These are phyloP conservation scores for Friedmanniomyces simplex DNA, from an alignment of 495 filamentous ascomycete species.

Conservation along the genomic window DNA sequence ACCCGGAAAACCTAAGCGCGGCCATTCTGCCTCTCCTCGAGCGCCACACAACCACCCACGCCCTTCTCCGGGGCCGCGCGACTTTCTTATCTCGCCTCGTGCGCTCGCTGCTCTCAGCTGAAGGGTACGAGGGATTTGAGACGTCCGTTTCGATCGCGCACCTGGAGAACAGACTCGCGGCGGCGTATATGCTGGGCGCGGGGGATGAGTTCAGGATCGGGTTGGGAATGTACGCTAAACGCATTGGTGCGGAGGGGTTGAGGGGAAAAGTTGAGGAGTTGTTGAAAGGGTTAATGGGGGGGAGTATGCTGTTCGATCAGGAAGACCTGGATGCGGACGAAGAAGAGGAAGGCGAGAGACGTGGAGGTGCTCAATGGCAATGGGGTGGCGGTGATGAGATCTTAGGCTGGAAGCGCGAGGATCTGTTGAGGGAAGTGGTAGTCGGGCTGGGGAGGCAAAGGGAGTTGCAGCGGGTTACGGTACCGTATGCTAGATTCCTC, in stretches of 20 bases:
- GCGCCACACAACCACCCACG: conserved; percentile 86
- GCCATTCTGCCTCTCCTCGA: conserved; percentile 90
- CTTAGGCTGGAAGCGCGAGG: conserved; percentile 81
- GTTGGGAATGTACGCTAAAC: conserved; percentile 90
- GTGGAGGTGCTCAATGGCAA: conserved; percentile 48
- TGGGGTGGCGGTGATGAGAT: conserved; percentile 55
- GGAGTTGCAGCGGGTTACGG: conserved; percentile 21
- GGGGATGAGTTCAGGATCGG: conserved; percentile 86
- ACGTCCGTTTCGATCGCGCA: conserved; percentile 85
- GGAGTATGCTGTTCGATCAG: conserved; percentile 38
- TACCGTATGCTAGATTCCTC: conserved; percentile 22
- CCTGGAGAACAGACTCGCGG: conserved; percentile 88
- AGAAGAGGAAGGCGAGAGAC: conserved; percentile 35
- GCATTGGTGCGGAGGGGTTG: conserved; percentile 81
- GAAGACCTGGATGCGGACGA: conserved; percentile 26
- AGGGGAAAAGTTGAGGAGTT: conserved; percentile 86
- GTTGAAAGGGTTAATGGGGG: conserved; percentile 65
- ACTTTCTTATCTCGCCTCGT: conserved; percentile 82
- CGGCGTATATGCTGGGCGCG: conserved; percentile 71
- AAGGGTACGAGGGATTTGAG: conserved; percentile 89
- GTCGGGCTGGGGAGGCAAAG: conserved; percentile 59
- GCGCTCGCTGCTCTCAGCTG: conserved; percentile 69
- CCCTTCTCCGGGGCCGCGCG: conserved; percentile 80
- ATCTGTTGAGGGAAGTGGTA: conserved; percentile 78
- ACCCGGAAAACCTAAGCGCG: conserved; percentile 61